Evolutionary conservation across 345 rosid genomes (phyloP).

Genomic region (Citrus glauca): DNA sequence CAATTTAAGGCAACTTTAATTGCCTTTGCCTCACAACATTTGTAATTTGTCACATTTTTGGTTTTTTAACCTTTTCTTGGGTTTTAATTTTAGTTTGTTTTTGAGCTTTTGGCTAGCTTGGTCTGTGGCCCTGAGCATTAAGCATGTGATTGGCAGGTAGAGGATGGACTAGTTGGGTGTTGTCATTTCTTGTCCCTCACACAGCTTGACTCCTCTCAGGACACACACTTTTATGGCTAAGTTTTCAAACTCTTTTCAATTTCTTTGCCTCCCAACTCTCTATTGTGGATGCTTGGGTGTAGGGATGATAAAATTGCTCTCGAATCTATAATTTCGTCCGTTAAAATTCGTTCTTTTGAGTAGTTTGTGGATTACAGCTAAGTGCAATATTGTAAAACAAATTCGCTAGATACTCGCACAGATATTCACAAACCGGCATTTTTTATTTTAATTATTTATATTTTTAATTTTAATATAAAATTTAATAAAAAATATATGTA

Average conservation of each 20-base stretch:
- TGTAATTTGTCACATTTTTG: background rate
- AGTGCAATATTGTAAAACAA: no score
- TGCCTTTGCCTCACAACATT: background rate
- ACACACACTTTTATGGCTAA: conserved; percentile 4
- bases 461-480: no score
- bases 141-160: background rate
- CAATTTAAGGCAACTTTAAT: background rate
- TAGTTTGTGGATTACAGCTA: no score
- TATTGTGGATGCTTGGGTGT: background rate
- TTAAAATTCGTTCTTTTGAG: no score
- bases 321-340: background rate
- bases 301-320: background rate
- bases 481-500: no score
- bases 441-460: no score
- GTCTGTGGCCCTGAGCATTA: background rate
- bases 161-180: background rate
- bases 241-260: background rate
- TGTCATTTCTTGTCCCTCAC: background rate
- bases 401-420: no score
- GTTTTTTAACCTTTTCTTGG: background rate
- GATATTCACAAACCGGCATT: no score
- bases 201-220: conserved; percentile 1
- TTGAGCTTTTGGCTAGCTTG: no score
- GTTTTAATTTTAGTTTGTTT: background rate
- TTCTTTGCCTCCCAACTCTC: background rate